A percentile compares a stretch with the other conserved stretches of the same genome.
Evolutionary conservation across 805 yeast species (phyloP).

Genomic region (Suhomyces sp.): DNA sequence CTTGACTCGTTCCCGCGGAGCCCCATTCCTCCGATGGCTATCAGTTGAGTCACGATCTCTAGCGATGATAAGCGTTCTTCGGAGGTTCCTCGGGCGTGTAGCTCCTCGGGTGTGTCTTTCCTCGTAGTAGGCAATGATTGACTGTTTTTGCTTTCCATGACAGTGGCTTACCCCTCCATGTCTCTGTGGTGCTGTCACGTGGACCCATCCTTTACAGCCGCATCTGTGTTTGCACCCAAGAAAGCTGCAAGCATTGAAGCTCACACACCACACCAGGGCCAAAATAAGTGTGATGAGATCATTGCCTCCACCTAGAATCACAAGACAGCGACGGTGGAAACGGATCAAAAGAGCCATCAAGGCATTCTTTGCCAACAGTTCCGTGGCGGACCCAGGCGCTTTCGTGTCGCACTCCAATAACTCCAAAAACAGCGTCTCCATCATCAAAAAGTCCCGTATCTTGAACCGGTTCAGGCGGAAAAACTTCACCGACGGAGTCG

Average conservation of each 20-base stretch:
- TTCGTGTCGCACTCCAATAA: conserved; percentile 14
- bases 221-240: neutral
- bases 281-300: conserved; percentile 13
- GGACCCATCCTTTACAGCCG: neutral
- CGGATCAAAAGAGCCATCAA: conserved; percentile 27
- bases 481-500: conserved; percentile 7
- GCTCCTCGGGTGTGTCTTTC: too few species aligned
- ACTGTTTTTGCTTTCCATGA: too few species aligned
- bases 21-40: neutral
- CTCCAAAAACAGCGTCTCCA: conserved; percentile 19
- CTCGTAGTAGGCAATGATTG: too few species aligned
- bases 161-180: too few species aligned
- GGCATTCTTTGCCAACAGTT: conserved; percentile 27
- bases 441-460: conserved; percentile 24
- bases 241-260: neutral
- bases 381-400: conserved; percentile 25
- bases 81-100: neutral
- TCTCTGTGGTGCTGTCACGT: too few species aligned
- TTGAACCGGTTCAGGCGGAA: conserved; percentile 16
- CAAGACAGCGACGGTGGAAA: conserved; percentile 30
- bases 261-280: neutral
- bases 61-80: neutral
- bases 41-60: neutral
- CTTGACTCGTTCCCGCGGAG: conserved; percentile 2
- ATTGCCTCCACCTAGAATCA: conserved; percentile 35